Percentiles rank a stretch among this genome's conserved stretches.
Evolutionary conservation across 148 eudicot genomes (phyloP).

Genomic region (Rhododendron simsii): DNA sequence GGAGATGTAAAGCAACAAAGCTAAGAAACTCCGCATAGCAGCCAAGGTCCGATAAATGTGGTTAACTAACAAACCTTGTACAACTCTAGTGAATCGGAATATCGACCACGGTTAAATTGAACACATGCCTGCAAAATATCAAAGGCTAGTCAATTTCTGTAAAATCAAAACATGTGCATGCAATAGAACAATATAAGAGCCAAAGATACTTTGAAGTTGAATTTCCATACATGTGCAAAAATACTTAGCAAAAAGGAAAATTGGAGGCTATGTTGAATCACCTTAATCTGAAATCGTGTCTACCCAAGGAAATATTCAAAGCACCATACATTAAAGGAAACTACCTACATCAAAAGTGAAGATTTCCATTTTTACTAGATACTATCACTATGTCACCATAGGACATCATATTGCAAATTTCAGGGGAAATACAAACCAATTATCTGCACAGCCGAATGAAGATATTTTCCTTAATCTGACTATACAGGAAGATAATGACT

Average conservation of each 20-base stretch:
- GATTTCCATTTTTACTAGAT: not conserved
- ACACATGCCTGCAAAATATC: slow-evolving; percentile 75
- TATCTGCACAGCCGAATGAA: not conserved
- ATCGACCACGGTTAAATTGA: slow-evolving; percentile 82
- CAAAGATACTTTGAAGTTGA: not conserved
- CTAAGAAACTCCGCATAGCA: not conserved
- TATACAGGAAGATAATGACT: not conserved
- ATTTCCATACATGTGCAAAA: not conserved
- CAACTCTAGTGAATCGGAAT: slow-evolving; percentile 75
- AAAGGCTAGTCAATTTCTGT: slow-evolving; percentile 1
- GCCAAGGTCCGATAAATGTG: not conserved
- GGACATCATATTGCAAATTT: not conserved
- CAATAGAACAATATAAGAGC: not conserved
- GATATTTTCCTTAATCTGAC: not conserved
- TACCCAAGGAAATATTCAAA: not conserved
- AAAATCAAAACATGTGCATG: not conserved
- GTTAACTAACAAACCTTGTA: slow-evolving; percentile 65
- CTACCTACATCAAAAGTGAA: not conserved
- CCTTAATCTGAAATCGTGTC: not conserved
- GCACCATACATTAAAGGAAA: not conserved
- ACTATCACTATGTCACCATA: not conserved
- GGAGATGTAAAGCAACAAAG: not conserved
- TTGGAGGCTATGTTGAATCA: slow-evolving; percentile 1
- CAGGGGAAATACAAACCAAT: not conserved
- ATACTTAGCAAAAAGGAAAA: not conserved